Evolutionary conservation across 2,329 filamentous ascomycete genomes (phyloP).

Genomic region (Biscogniauxia marginata): DNA sequence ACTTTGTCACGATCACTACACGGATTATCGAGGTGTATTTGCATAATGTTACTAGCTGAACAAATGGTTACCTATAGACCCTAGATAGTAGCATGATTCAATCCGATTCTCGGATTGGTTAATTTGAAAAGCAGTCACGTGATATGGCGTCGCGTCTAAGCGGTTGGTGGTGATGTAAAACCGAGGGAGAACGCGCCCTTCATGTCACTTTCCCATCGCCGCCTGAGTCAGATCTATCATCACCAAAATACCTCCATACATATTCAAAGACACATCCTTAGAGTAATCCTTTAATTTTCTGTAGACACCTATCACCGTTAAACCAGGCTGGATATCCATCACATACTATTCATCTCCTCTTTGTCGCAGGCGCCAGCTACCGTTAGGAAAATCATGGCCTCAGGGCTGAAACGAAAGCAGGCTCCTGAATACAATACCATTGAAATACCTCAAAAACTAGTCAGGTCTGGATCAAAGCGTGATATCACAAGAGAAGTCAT

Average conservation of each 20-base stretch:
- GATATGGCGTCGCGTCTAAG: constrained; percentile 21
- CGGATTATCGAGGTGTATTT: no score
- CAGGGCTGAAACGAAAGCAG: constrained; percentile 29
- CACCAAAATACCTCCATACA: no score
- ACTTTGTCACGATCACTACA: no score
- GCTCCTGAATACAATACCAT: constrained; percentile 3
- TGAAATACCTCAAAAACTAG: constrained; percentile 9
- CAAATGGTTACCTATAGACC: not conserved
- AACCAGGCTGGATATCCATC: not conserved
- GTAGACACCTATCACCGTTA: not conserved
- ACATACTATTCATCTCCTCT: not conserved
- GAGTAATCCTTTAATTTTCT: no score
- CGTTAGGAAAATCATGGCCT: constrained; percentile 18
- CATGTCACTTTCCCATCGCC: constrained; percentile 1
- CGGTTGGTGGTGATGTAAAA: not conserved
- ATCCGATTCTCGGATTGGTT: constrained; percentile 9
- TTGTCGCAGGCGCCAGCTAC: no score
- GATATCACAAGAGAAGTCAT: constrained; percentile 2
- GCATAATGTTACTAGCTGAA: no score
- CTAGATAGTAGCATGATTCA: not conserved
- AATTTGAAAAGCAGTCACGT: constrained; percentile 21
- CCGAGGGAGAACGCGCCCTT: constrained; percentile 10
- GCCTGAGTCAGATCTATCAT: not conserved
- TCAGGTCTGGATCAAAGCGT: constrained; percentile 4
- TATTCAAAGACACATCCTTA: no score